phyloP scores from a whole-genome alignment of 305 asterid genomes.

The Nicotiana rustica region DNA sequence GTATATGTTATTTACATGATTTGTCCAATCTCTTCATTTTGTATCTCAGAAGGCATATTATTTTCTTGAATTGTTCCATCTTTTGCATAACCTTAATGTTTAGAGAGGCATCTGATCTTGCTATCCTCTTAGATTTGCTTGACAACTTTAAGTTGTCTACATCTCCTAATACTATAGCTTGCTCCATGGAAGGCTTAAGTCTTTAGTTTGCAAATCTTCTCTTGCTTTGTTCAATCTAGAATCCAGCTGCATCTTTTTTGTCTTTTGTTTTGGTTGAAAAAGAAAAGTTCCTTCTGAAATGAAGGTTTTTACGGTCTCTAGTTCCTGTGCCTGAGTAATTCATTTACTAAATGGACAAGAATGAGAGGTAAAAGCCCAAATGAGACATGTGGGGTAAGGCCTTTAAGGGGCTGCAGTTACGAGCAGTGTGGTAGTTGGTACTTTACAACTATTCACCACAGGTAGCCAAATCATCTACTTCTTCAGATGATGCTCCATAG shows the following conservation, averaged over 20 bases:
- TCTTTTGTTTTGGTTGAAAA: no score
- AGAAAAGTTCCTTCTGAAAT: no score
- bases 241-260: background rate
- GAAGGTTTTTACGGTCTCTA: no score
- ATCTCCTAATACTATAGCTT: slow-evolving; percentile 15
- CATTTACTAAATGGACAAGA: no score
- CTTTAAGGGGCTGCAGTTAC: no score
- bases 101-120: slow-evolving; percentile 27
- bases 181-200: background rate
- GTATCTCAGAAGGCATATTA: background rate
- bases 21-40: slow-evolving; percentile 2
- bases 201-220: slow-evolving; percentile 3
- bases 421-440: no score
- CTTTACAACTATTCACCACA: no score
- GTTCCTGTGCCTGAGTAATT: no score
- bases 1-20: background rate
- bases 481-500: no score
- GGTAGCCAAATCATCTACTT: no score
- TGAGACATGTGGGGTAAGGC: no score
- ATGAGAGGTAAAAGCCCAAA: no score
- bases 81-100: slow-evolving; percentile 10
- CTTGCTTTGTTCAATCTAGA: background rate
- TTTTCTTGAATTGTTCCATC: background rate
- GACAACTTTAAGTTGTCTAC: slow-evolving; percentile 13
- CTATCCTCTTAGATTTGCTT: background rate